Conservation (phyloP, 495 filamentous ascomycete species). For the Niebla homalea region DNA sequence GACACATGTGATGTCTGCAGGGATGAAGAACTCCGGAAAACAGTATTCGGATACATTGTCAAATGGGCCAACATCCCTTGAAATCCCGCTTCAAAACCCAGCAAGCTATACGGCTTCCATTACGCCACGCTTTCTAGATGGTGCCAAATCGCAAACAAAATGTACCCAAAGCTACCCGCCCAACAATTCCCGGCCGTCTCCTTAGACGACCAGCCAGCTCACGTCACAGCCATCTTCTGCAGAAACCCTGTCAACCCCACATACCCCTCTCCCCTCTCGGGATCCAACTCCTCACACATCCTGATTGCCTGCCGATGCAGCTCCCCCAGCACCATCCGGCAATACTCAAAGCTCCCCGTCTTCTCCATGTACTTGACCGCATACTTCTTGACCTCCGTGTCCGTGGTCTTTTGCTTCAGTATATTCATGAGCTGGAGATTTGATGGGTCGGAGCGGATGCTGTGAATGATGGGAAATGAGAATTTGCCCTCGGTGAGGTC, state of each 20-base stretch:
- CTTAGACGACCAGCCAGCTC: neutral
- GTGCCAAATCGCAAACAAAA: too few species aligned
- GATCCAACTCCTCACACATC: slow-evolving; percentile 38
- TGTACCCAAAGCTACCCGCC: too few species aligned
- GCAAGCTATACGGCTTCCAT: too few species aligned
- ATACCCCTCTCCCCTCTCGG: slow-evolving; percentile 21
- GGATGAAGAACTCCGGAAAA: too few species aligned
- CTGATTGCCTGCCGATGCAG: slow-evolving; percentile 51
- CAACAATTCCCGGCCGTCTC: too few species aligned
- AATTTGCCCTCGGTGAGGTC: slow-evolving; percentile 98
- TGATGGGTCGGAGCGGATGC: slow-evolving; percentile 65
- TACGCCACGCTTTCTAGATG: too few species aligned
- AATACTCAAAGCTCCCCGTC: slow-evolving; percentile 82
- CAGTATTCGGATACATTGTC: too few species aligned
- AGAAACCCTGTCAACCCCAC: slow-evolving; percentile 31
- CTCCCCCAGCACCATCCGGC: slow-evolving; percentile 51
- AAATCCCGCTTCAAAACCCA: too few species aligned
- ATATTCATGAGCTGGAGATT: slow-evolving; percentile 85
- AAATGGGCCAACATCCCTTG: too few species aligned
- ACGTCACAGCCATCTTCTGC: slow-evolving; percentile 28
- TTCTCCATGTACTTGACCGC: slow-evolving; percentile 86
- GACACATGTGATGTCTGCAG: too few species aligned
- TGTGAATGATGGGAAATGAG: slow-evolving; percentile 91
- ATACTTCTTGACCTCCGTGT: slow-evolving; percentile 81
- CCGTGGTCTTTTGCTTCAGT: slow-evolving; percentile 71